These are phyloP conservation scores for Boletus edulis DNA, from an alignment of 768 basidiomycete species.

Conservation along the genomic window DNA sequence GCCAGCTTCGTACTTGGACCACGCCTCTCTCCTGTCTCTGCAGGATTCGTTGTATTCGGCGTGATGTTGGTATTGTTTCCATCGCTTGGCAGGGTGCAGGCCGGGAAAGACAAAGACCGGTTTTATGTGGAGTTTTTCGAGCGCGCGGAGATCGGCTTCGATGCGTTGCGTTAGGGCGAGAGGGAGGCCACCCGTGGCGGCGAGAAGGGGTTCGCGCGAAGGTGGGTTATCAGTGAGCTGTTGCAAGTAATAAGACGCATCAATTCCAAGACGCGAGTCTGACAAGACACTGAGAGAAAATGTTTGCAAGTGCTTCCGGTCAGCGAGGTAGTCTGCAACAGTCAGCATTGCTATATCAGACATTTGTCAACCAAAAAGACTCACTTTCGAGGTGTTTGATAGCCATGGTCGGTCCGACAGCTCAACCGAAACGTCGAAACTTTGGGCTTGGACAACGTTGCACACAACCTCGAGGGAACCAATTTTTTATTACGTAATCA, in stretches of 20 bases:
- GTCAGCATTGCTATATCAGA: not conserved
- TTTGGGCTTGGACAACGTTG: conserved; percentile 20
- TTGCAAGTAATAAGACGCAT: conserved; percentile 88
- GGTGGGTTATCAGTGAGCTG: conserved; percentile 71
- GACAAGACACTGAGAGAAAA: conserved; percentile 77
- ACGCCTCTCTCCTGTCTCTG: conserved; percentile 79
- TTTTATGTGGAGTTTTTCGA: conserved; percentile 92
- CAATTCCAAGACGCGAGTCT: conserved; percentile 94
- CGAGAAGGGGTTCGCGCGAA: conserved; percentile 86
- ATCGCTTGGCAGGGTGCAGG: conserved; percentile 71
- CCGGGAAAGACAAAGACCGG: conserved; percentile 99
- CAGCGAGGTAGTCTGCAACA: conserved; percentile 69
- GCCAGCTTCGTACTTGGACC: conserved; percentile 91
- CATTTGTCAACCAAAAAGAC: conserved; percentile 19
- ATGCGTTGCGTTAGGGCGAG: conserved; percentile 84
- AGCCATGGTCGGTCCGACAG: conserved; percentile 50
- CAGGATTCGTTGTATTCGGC: conserved; percentile 63
- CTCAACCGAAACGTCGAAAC: conserved; percentile 6
- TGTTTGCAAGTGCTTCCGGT: conserved; percentile 86
- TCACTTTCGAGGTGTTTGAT: conserved; percentile 83
- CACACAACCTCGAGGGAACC: conserved; percentile 15
- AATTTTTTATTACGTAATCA: conserved; percentile 30
- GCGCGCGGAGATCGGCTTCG: conserved; percentile 84
- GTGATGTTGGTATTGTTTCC: conserved; percentile 53
- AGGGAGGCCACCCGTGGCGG: conserved; percentile 93